phyloP scores from a whole-genome alignment of 768 basidiomycete genomes.

The Ramaria rubella region DNA sequence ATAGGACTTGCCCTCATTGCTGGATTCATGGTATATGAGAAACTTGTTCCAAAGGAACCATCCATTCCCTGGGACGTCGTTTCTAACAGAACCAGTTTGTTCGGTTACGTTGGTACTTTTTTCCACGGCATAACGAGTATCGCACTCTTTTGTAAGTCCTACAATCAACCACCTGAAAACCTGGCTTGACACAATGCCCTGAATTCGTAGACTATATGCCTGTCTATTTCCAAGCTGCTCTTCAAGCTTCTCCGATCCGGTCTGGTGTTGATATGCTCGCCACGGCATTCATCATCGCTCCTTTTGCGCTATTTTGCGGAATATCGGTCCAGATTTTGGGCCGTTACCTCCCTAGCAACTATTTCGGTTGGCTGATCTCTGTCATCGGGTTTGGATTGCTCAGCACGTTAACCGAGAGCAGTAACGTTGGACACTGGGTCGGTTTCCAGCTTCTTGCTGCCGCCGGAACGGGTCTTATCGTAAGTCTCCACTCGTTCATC shows the following conservation, averaged over 20 bases:
- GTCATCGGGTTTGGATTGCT: neutral
- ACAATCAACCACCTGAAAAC: neutral
- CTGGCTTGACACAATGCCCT: neutral
- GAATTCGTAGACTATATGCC: neutral
- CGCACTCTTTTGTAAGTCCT: neutral
- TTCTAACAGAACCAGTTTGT: neutral
- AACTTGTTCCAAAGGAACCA: slow-evolving; percentile 11
- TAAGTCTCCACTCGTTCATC: slow-evolving; percentile 7
- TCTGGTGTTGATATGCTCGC: slow-evolving; percentile 34
- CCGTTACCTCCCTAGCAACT: slow-evolving; percentile 26
- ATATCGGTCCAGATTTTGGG: slow-evolving; percentile 23
- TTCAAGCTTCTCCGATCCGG: slow-evolving; percentile 30
- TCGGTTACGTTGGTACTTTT: neutral
- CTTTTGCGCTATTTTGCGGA: slow-evolving; percentile 33
- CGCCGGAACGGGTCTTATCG: neutral
- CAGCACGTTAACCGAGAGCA: neutral
- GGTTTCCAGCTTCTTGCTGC: neutral
- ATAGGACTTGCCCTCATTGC: slow-evolving; percentile 25
- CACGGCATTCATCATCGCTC: slow-evolving; percentile 29
- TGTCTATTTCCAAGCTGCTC: slow-evolving; percentile 35
- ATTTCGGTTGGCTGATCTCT: neutral
- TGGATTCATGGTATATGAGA: slow-evolving; percentile 21
- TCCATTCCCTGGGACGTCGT: neutral
- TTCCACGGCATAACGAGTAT: neutral
- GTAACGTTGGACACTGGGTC: neutral